phyloP scores from a whole-genome alignment of 2,329 filamentous ascomycete genomes.

The Arachnomyces sp. region DNA sequence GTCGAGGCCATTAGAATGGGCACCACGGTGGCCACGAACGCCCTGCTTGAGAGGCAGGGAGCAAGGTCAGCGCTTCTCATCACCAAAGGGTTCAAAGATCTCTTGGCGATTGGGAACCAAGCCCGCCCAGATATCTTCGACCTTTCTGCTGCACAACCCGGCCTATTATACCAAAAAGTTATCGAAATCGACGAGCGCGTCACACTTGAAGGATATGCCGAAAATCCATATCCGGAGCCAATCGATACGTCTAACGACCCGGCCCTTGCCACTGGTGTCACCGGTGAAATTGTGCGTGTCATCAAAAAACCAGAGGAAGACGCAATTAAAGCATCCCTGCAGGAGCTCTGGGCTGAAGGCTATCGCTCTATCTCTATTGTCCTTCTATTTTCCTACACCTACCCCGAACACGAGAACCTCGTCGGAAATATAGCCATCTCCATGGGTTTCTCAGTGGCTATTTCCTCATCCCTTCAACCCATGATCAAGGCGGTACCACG shows the following conservation, averaged over 20 bases:
- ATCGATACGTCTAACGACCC: slow-evolving; percentile 74
- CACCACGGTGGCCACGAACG: slow-evolving; percentile 87
- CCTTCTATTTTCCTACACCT: slow-evolving; percentile 84
- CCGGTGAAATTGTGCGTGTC: slow-evolving; percentile 59
- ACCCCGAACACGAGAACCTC: slow-evolving; percentile 70
- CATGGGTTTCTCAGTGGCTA: slow-evolving; percentile 71
- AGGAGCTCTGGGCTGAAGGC: slow-evolving; percentile 59
- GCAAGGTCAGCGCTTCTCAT: slow-evolving; percentile 80
- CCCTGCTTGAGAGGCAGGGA: slow-evolving; percentile 79
- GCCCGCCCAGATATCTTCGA: slow-evolving; percentile 85
- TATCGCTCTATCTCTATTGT: slow-evolving; percentile 78
- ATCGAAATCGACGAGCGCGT: slow-evolving; percentile 84
- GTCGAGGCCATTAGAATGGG: slow-evolving; percentile 68
- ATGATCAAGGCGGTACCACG: slow-evolving; percentile 80
- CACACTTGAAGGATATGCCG: slow-evolving; percentile 16
- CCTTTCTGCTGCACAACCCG: slow-evolving; percentile 73
- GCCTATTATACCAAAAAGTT: slow-evolving; percentile 74
- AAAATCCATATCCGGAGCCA: slow-evolving; percentile 54
- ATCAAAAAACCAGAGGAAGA: slow-evolving; percentile 52
- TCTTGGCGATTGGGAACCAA: slow-evolving; percentile 83
- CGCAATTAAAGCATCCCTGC: slow-evolving; percentile 49
- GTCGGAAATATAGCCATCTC: slow-evolving; percentile 70
- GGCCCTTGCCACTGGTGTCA: slow-evolving; percentile 47
- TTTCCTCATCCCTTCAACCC: slow-evolving; percentile 71
- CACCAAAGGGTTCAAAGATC: slow-evolving; percentile 79